Evolutionary conservation across 2,329 filamentous ascomycete genomes (phyloP), one percentile per base, ranked within the genome.

Genomic region (Alternaria tenuissima): DNA sequence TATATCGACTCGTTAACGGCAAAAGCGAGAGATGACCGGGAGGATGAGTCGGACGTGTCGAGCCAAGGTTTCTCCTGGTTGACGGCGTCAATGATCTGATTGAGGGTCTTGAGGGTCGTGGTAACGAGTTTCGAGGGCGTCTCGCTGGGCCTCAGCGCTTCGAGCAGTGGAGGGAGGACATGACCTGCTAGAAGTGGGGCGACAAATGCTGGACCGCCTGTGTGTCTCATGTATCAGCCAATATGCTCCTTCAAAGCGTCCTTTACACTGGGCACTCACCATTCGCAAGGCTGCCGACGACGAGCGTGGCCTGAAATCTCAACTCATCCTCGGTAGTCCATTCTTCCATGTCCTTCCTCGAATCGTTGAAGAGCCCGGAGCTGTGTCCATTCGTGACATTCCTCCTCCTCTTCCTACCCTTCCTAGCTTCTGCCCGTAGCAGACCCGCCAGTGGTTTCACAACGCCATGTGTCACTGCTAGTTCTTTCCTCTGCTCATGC

Each of bases 281-380:
- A 80, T 91, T 89, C 58, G 93, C 92, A 73, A 98, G 87, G 77
- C 92, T 95, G 47, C 90, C 89, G 36, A 96, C 82, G n/a, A 97
- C 86, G 65, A 96, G 88, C 39, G 94, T 86, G n/a, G 91, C 90
- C 76, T 96, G 92, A 57, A 95, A 82, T 66, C 88, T 87, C 48
- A 89, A 84, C 44, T 87, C 84, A 57, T 94, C 89, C 60, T 91
- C 88, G 11, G 89, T 86, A 3, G 83, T 84, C 66, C 88, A 79
- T 12, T 79, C 74, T 20, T 53, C 52, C 24, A 51, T 9, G n/a
- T 38, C 58, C 18, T 55, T 48, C 38, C 47, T 42, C n/a, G 43
- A 53, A 24, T 61, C 62, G 18, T 42, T 58, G 47, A 58, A 65
- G 22, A 55, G 46, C 2, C 64, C 53, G 11, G 58, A 61, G 54